Evolutionary conservation across 2,329 filamentous ascomycete species (phyloP), one percentile per base, ranked within the genome.

Genomic region (Zymoseptoria brevis): DNA sequence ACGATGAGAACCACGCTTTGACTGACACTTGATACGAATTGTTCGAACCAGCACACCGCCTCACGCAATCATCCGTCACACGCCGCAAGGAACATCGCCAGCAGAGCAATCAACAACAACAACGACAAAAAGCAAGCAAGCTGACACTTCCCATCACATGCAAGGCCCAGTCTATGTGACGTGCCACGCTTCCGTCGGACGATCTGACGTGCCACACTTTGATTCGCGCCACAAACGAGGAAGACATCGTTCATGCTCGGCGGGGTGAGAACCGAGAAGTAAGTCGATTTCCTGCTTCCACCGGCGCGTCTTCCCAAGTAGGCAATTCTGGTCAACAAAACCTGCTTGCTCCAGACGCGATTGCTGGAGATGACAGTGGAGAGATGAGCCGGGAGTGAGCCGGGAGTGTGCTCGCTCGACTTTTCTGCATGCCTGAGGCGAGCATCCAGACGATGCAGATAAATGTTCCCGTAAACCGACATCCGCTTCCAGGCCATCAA

Each of bases 201-300:
- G 21, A 26, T 54, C 26, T 54, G 53, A 54, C 53, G 53, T 54
- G 53, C 53, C 53, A 54, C 53, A 26, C n/a, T 54, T 19, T 35
- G 26, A 54, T 54, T 54, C 53, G 53, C 53, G 53, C 53, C 53
- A 54, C 53, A 30, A 19, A 45, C 35, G 35, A 45, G 35, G 5
- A 45, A n/a, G 35, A 16, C 13, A 16, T 16, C 35, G 13, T 45
- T n/a, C 35, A 29, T 29, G 26, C 26, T 29, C 26, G 8, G 26
- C 26, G 26, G 26, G 26, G 26, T 29, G 26, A 29, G 21, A 22
- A 22, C 21, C 4, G 21, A n/a, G 21, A 22, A 24, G 22, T 4
- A 29, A 29, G 26, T 45, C 35, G 9, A 41, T 16, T 13, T 16
- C 35, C 11, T 41, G 35, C 35, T 41, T 41, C 35, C 16, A 11